Evolutionary conservation across 2,329 filamentous ascomycete genomes (phyloP), one percentile per base, ranked within the genome.

Genomic region (Penicillium sp.): DNA sequence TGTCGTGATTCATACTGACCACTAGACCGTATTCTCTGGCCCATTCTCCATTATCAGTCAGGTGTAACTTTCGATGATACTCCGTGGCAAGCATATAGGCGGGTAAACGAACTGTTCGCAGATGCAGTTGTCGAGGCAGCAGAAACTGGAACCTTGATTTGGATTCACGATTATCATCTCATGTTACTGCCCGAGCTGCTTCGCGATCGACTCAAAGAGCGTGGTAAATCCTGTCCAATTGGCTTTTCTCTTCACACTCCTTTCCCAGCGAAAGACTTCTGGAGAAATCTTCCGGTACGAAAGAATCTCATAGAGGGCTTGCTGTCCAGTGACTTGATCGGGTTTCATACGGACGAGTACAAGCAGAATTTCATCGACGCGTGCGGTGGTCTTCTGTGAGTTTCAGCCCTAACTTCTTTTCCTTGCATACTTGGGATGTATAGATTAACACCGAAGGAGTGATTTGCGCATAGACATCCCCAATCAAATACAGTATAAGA

Each of bases 301-400:
- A 90, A 95, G 70, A 85, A 89, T 62, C 84, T 97, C 48, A 81
- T 97, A 30, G 81, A 86, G 46, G 91, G 92, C 42, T 82, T 96
- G 36, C 80, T 97, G 23, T 86, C 92, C 67, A 94, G 91, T 76
- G 92, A 96, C 70, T 77, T 97, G 53, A 88, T 97, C 64, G 92
- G 92, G n/a, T 97, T 97, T 78, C 93, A 97, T 74, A 97, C 92
- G n/a, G 95, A 96, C 75, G 91, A 96, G 76, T 97, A 97, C 67
- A 90, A 90, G 27, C 83, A 90, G 48, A 92, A 97, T 73, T 96
- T 97, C 76, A 78, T 96, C 53, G 93, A 90, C 74, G 91, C 88
- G 67, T 96, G 91, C 76, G 90, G 89, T 14, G 85, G 89, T 59
- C 92, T 96, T 58, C 79, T 95, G 79, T 87, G 78, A 72, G 81